Conservation (phyloP, 2,329 filamentous ascomycete genomes). For the Calonectria ilicicola region DNA sequence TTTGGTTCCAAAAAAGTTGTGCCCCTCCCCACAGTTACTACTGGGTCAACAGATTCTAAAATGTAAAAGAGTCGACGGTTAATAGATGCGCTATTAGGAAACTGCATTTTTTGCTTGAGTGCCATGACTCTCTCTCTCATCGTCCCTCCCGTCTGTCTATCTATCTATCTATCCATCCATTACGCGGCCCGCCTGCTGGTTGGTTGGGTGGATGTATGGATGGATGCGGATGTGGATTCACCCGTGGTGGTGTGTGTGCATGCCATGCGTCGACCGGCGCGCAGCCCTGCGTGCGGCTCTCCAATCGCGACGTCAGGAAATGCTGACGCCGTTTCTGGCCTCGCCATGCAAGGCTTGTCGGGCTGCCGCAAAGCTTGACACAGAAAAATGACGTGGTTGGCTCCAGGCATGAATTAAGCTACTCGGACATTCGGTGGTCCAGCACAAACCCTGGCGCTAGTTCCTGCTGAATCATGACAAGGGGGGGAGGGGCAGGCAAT, state of each 20-base stretch:
- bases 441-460: not conserved
- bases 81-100: conserved; percentile 4
- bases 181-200: not conserved
- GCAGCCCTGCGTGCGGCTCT: not conserved
- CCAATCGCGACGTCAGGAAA: not conserved
- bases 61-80: conserved; percentile 7
- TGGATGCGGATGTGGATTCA: too few relatives aligned
- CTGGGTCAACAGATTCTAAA: not conserved
- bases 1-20: too few relatives aligned
- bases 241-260: not conserved
- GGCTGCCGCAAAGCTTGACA: conserved; percentile 1
- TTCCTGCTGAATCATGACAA: too few relatives aligned
- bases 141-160: too few relatives aligned
- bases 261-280: not conserved
- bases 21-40: too few relatives aligned
- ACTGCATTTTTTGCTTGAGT: not conserved
- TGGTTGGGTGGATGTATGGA: not conserved
- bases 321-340: not conserved
- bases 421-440: not conserved
- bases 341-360: not conserved
- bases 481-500: too few relatives aligned
- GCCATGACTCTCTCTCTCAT: not conserved
- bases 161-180: not conserved
- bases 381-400: conserved; percentile 6
- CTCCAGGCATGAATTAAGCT: not conserved